Evolutionary conservation across 2,329 filamentous ascomycete species (phyloP), one percentile per base, ranked within the genome.

Genomic region (Penicillium sp.): DNA sequence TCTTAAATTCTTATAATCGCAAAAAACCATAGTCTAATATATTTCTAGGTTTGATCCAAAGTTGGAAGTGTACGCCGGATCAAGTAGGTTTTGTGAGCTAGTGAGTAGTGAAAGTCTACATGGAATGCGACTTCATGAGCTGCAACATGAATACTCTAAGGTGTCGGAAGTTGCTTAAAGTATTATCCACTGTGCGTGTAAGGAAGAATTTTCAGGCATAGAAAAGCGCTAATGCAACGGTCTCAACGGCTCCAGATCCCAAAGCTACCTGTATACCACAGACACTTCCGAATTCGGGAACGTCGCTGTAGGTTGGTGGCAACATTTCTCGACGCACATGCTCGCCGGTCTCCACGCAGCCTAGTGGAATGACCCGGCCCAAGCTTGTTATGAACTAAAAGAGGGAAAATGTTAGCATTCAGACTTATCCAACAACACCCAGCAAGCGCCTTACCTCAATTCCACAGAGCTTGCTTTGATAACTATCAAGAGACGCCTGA

Each of bases 261-360:
- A 11, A 48, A 17, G 11, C 50, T 63, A 25, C 60, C 58, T 54
- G 10, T 22, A 43, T 25, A 10, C 41, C 10, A 43, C 17, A 22
- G 41, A 43, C 20, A 22, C 20, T 6, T 43, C 41, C 41, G 5
- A 43, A 25, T 43, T 43, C 17, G 41, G 20, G 41, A 25, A 43
- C 4, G 20, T 43, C 20, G 17, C 41, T 43, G 41, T 43, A 22
- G 41, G 20, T 43, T 20, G 41, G n/a, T 43, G 10, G 41, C 41
- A 43, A 43, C 5, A 5, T 20, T 43, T 43, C 17, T 43, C 10
- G 41, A 43, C 41, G 20, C 4, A 25, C 41, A 25, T 22, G 17
- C 41, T 43, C 41, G 41, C 41, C 17, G 12, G 41, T 14, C 41
- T 20, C 12, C 41, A 43, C 41, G 41, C 20, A 43, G 41, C 41